Evolutionary conservation across 495 filamentous ascomycete genomes (phyloP).

Genomic region (Saxispiralis lemnorum): DNA sequence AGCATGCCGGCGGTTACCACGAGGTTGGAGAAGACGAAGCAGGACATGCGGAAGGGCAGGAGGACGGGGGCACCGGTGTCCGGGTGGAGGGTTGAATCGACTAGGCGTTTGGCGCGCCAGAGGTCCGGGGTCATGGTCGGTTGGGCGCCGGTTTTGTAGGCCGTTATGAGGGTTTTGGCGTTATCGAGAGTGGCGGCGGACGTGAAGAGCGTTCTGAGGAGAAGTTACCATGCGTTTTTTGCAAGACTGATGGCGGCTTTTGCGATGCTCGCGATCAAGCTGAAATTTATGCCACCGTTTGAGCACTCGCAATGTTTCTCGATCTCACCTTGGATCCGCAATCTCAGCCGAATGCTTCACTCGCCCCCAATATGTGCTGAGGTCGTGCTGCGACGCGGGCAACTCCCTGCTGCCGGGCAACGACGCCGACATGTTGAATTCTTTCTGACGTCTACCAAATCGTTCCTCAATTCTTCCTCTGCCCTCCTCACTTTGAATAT

Average conservation of each 20-base stretch:
- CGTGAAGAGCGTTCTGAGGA: slow-evolving; percentile 61
- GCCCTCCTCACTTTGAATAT: background rate
- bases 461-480: background rate
- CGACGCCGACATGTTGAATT: slow-evolving; percentile 60
- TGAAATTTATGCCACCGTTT: too few relatives aligned
- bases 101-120: slow-evolving; percentile 90
- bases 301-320: too few relatives aligned
- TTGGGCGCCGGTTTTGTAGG: slow-evolving; percentile 66
- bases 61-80: slow-evolving; percentile 86
- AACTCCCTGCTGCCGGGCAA: slow-evolving; percentile 72
- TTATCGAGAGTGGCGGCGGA: slow-evolving; percentile 57
- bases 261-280: too few relatives aligned
- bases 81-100: slow-evolving; percentile 89
- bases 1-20: slow-evolving; percentile 97
- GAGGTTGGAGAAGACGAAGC: slow-evolving; percentile 83
- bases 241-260: too few relatives aligned
- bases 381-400: slow-evolving; percentile 77
- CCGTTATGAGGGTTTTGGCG: slow-evolving; percentile 57
- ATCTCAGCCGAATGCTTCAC: slow-evolving; percentile 80
- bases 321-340: slow-evolving; percentile 80
- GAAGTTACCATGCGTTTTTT: background rate
- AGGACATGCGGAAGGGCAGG: slow-evolving; percentile 92
- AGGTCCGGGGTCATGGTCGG: slow-evolving; percentile 70
- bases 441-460: background rate
- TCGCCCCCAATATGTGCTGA: slow-evolving; percentile 85